These are phyloP conservation scores for Lojkania enalia DNA, from an alignment of 2,329 filamentous ascomycete genomes.

Conservation along the genomic window DNA sequence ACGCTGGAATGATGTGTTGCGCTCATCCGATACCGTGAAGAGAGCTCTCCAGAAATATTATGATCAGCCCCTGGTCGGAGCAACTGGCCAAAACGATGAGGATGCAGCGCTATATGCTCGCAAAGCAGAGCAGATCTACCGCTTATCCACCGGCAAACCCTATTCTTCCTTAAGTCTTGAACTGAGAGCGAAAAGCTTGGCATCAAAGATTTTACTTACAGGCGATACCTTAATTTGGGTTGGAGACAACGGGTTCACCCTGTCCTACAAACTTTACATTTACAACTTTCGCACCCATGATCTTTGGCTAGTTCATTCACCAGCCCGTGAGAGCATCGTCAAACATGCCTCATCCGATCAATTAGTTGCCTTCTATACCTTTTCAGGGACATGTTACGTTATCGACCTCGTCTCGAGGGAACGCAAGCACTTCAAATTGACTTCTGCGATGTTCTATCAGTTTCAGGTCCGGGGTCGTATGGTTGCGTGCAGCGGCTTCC, in stretches of 20 bases:
- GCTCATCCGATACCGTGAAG: conserved; percentile 27
- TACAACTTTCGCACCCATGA: conserved; percentile 29
- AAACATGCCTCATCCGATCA: conserved; percentile 24
- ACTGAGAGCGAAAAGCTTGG: neutral
- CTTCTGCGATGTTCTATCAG: conserved; percentile 4
- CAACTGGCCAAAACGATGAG: conserved; percentile 14
- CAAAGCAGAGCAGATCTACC: conserved; percentile 29
- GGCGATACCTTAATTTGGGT: conserved; percentile 10
- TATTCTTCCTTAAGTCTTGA: conserved; percentile 3
- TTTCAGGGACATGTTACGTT: conserved; percentile 23
- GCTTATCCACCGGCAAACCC: conserved; percentile 28
- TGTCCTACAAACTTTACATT: conserved; percentile 15
- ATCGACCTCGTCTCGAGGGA: conserved; percentile 17
- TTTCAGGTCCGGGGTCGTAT: conserved; percentile 25
- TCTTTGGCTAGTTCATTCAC: conserved; percentile 12
- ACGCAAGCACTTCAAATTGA: conserved; percentile 27
- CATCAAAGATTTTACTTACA: neutral
- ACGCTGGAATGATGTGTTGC: conserved; percentile 36
- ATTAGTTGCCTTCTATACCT: conserved; percentile 27
- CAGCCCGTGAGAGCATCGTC: conserved; percentile 27
- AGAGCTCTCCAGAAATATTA: conserved; percentile 22
- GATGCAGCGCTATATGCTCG: conserved; percentile 19
- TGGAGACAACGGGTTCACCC: conserved; percentile 24
- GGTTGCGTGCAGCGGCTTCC: conserved; percentile 24
- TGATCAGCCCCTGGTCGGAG: conserved; percentile 17